Percentiles rank a stretch among this genome's conserved stretches.
Conservation (phyloP, 2,329 filamentous ascomycete genomes). For the Verticillium klebahnii region DNA sequence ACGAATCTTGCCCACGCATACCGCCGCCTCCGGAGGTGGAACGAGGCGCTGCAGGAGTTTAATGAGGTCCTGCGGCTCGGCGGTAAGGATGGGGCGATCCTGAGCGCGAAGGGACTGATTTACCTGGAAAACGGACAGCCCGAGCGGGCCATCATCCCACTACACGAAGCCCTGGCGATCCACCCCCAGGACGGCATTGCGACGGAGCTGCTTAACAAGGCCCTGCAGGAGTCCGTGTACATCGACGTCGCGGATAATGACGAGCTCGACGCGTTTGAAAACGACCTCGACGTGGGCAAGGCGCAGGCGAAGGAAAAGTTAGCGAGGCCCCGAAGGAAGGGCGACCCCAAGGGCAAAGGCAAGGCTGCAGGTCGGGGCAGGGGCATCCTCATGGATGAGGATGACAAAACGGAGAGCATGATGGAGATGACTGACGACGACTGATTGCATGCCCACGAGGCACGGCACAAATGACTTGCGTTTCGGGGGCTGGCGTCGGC, state of each 20-base stretch:
- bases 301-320: slow-evolving; percentile 34
- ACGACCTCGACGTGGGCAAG: slow-evolving; percentile 43
- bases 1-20: slow-evolving; percentile 89
- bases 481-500: slow-evolving; percentile 2
- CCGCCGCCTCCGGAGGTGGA: slow-evolving; percentile 63
- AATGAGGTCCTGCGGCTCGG: slow-evolving; percentile 82
- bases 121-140: slow-evolving; percentile 71
- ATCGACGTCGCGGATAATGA: slow-evolving; percentile 42
- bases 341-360: slow-evolving; percentile 40
- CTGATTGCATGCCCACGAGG: slow-evolving; percentile 10
- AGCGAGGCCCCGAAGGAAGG: slow-evolving; percentile 20
- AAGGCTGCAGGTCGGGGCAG: slow-evolving; percentile 30
- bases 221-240: slow-evolving; percentile 57
- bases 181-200: slow-evolving; percentile 77
- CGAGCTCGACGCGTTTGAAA: slow-evolving; percentile 46
- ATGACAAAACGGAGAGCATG: slow-evolving; percentile 39
- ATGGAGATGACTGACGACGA: slow-evolving; percentile 56
- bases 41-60: slow-evolving; percentile 73
- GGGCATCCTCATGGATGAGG: slow-evolving; percentile 27
- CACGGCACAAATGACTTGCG: slow-evolving; percentile 1
- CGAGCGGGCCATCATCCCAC: slow-evolving; percentile 72
- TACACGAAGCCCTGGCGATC: slow-evolving; percentile 81
- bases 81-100: slow-evolving; percentile 72
- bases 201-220: slow-evolving; percentile 71
- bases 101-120: slow-evolving; percentile 79